These are phyloP conservation scores for Pseudonectria foliicola DNA, from an alignment of 2,329 filamentous ascomycete genomes.

Conservation along the genomic window DNA sequence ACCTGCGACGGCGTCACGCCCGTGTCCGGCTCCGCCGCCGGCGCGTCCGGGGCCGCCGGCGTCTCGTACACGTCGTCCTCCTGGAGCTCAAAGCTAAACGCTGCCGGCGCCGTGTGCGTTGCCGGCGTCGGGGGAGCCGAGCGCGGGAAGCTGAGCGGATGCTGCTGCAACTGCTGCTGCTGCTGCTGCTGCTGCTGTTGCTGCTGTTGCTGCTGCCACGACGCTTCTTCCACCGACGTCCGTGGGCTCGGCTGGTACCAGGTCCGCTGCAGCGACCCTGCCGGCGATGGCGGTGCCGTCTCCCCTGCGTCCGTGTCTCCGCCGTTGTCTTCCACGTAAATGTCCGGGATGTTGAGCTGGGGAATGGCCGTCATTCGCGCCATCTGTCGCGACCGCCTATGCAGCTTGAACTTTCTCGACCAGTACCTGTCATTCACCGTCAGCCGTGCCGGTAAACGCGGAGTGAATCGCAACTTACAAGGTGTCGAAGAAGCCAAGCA, in stretches of 20 bases:
- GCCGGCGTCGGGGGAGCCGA: conserved; percentile 34
- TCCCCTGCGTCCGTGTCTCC: conserved; percentile 29
- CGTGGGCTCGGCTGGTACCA: too few species aligned
- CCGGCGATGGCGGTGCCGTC: conserved; percentile 15
- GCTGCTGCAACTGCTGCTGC: conserved; percentile 24
- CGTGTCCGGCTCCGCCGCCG: conserved; percentile 48
- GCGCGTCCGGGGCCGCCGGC: conserved; percentile 37
- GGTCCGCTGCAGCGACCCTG: too few species aligned
- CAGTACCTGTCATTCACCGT: conserved; percentile 54
- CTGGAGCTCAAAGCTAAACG: conserved; percentile 53
- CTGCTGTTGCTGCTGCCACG: too few species aligned
- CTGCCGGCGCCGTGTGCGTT: conserved; percentile 40
- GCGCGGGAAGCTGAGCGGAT: conserved; percentile 49
- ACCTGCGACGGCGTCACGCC: conserved; percentile 69
- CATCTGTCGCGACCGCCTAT: conserved; percentile 63
- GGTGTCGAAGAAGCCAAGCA: conserved; percentile 93
- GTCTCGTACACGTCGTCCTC: conserved; percentile 31
- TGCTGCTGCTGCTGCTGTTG: too few species aligned
- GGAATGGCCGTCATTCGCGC: conserved; percentile 73
- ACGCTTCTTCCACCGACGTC: too few species aligned
- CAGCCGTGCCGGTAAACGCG: conserved; percentile 1
- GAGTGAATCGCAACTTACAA: conserved; percentile 43
- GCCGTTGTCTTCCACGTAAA: conserved; percentile 76
- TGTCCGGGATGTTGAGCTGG: conserved; percentile 78
- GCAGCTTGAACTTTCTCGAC: conserved; percentile 72